Evolutionary conservation across 2,329 filamentous ascomycete genomes (phyloP).

Genomic region (Thermoascus crustaceus): DNA sequence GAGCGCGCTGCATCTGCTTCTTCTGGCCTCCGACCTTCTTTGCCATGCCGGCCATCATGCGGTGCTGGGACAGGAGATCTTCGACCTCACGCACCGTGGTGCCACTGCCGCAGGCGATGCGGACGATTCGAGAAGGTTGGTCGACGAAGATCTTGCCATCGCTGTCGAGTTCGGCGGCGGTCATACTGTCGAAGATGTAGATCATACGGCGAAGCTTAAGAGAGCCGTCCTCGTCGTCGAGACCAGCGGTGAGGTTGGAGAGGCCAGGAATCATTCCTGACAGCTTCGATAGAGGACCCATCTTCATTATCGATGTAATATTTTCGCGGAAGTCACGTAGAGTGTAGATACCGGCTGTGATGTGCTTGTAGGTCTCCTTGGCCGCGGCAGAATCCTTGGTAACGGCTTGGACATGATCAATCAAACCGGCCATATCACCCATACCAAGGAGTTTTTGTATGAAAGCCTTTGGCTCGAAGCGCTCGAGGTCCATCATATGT

Average conservation of each 20-base stretch:
- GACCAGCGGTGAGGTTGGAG: slow-evolving; percentile 84
- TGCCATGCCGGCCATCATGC: slow-evolving; percentile 98
- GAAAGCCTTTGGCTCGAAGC: slow-evolving; percentile 87
- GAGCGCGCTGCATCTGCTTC: slow-evolving; percentile 93
- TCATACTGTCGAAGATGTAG: slow-evolving; percentile 98
- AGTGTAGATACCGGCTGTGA: slow-evolving; percentile 92
- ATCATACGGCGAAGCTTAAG: slow-evolving; percentile 96
- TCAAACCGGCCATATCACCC: slow-evolving; percentile 90
- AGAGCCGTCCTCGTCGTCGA: slow-evolving; percentile 95
- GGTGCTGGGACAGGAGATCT: slow-evolving; percentile 92
- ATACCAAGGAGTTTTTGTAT: slow-evolving; percentile 91
- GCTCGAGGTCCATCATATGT: slow-evolving; percentile 90
- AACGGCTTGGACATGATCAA: slow-evolving; percentile 92
- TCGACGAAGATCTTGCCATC: slow-evolving; percentile 93
- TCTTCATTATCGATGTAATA: slow-evolving; percentile 98
- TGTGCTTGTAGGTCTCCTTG: slow-evolving; percentile 99
- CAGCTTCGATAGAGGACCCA: slow-evolving; percentile 96
- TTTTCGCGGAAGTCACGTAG: slow-evolving; percentile 91
- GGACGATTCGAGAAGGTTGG: slow-evolving; percentile 85
- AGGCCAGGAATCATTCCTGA: slow-evolving; percentile 98
- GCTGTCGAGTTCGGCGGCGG: slow-evolving; percentile 85
- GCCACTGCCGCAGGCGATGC: slow-evolving; percentile 81
- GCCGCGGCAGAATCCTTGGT: slow-evolving; percentile 71
- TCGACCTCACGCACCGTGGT: slow-evolving; percentile 90
- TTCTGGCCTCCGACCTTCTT: slow-evolving; percentile 98